Percentiles rank a stretch among this genome's conserved stretches.
phyloP scores from a whole-genome alignment of 78 protist genomes.

The Isochrysis galbana region DNA sequence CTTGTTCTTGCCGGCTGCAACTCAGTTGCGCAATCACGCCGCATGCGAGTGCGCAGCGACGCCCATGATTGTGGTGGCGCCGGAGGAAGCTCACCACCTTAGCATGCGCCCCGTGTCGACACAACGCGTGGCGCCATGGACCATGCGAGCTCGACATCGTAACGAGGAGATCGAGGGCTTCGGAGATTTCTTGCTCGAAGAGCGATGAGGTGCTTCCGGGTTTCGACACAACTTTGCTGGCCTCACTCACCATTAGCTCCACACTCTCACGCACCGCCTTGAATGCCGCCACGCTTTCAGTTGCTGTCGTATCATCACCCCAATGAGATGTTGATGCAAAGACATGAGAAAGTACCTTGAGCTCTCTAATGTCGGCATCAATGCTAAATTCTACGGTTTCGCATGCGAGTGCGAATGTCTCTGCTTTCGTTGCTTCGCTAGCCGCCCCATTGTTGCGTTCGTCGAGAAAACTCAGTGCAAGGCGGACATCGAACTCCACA shows the following conservation, averaged over 20 bases:
- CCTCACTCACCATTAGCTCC: neutral
- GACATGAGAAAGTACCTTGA: neutral
- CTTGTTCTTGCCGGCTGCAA: neutral
- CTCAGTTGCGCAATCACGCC: neutral
- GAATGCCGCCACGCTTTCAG: neutral
- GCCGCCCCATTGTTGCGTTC: neutral
- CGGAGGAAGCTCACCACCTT: neutral
- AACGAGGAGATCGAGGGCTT: neutral
- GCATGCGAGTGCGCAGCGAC: neutral
- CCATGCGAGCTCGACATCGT: neutral
- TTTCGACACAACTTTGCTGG: neutral
- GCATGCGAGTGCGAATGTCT: neutral
- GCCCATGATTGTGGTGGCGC: neutral
- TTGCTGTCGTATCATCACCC: neutral
- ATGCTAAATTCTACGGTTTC: neutral
- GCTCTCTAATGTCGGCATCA: neutral
- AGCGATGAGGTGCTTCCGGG: neutral
- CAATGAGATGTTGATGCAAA: neutral
- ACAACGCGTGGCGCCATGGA: neutral
- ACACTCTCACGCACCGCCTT: neutral
- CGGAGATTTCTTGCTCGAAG: neutral
- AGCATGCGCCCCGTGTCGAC: neutral
- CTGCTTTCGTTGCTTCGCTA: too few species aligned
- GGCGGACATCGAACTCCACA: neutral
- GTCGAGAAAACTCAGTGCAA: neutral